Conservation (phyloP, 139 green algal genomes). For the Tetraselmis striata region DNA sequence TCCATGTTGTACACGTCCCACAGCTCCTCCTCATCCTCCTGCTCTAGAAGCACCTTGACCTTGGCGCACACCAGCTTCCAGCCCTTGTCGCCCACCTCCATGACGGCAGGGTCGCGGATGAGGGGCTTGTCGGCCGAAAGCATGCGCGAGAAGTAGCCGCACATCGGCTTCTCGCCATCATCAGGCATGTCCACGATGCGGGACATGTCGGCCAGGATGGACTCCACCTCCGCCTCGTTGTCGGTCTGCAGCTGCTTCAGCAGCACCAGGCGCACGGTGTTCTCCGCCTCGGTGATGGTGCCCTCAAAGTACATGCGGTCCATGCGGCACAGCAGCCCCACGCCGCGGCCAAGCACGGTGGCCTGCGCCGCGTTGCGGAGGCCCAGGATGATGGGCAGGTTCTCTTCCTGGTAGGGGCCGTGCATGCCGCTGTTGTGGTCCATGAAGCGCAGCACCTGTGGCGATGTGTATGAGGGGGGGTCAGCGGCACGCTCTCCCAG, state of each 20-base stretch:
- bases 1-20: background rate
- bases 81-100: background rate
- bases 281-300: background rate
- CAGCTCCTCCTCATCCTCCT: background rate
- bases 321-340: background rate
- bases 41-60: background rate
- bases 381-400: background rate
- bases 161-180: background rate
- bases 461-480: too few relatives aligned
- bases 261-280: background rate
- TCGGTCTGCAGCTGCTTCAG: background rate
- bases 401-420: background rate
- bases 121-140: background rate
- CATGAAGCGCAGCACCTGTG: background rate
- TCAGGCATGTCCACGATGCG: background rate
- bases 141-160: background rate
- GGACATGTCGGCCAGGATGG: background rate
- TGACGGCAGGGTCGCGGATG: background rate
- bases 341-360: background rate
- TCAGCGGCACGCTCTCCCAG: too few relatives aligned
- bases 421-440: background rate
- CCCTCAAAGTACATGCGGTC: background rate
- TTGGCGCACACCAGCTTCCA: background rate
- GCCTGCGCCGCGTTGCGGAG: background rate
- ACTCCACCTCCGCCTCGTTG: background rate